These are phyloP conservation scores for Dothistroma septosporum DNA, from an alignment of 2,329 filamentous ascomycete species.

Conservation along the genomic window DNA sequence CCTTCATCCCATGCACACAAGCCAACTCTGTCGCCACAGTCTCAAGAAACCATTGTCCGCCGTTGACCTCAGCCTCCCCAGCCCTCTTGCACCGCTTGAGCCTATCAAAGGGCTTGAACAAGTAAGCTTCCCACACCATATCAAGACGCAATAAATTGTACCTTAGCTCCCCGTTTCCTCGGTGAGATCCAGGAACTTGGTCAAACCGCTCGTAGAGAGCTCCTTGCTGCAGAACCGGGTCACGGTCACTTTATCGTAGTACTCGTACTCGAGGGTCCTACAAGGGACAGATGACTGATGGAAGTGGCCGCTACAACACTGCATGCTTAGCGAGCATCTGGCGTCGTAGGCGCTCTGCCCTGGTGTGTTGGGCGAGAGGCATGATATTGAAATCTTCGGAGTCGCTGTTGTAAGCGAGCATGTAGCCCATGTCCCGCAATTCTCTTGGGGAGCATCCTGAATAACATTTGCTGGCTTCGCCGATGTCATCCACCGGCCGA, in stretches of 20 bases:
- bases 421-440: neutral
- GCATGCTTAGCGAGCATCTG: no score
- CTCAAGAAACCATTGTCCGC: neutral
- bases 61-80: neutral
- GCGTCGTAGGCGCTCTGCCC: neutral
- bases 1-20: neutral
- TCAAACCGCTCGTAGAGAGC: neutral
- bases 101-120: neutral
- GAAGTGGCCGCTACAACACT: neutral
- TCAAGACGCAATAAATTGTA: neutral
- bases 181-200: neutral
- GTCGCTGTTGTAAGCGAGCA: neutral
- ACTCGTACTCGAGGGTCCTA: neutral
- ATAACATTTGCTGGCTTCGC: neutral
- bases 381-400: neutral
- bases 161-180: no score
- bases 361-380: neutral
- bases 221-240: neutral
- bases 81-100: neutral
- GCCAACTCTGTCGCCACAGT: neutral
- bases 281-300: neutral
- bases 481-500: no score
- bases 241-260: neutral
- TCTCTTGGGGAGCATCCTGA: neutral
- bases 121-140: neutral